Base-by-base conservation (phyloP, 805 yeast species). In the Brettanomyces custersianus region DNA sequence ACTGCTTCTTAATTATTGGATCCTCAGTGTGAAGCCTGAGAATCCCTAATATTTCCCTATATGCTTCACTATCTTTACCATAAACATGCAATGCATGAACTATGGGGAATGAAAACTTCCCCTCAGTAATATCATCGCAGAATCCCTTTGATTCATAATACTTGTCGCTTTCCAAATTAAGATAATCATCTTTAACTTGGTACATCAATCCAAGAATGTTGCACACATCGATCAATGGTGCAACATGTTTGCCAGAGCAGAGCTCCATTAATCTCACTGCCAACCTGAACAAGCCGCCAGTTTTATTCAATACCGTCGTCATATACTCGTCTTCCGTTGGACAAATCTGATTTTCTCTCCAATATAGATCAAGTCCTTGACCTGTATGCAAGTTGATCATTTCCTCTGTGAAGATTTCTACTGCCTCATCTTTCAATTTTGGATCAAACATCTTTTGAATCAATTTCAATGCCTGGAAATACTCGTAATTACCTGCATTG, bases 51-150 rank as follows among this genome's bases (percentile, higher is more conserved):
- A 77, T 51, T 35, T 67, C 68, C 37, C 63, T 2, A 47, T 42
- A 2, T 48, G 41, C n/a, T 12, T 31, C 13, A 11, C 32, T 9
- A 16, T 20, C 17, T 33, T 62, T 63, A 24, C 51, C 47, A 15
- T 62, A 49, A 2, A 16, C 21, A 24, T 26, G 13, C 15, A 80
- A 56, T 4, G 78, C 68, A 54, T 85, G 92, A 13, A 88, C 70
- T 2, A 88, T 75, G 0, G 96, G 96, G 43, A 84, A 81, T 1
- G 95, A 84, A 40, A 81, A 73, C 56, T 87, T 88, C 0, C 96
- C 96, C 54, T 88, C 96, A 0, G 86, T 74, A 21, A 88, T 68
- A 51, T 88, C 97, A 48, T 88, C 96, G 36, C 85, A 75, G 43
- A 71, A 71, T 2, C 94, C 95, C 66, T 84, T 82, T 51, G 74